Base-by-base conservation (phyloP, 2,329 filamentous ascomycete genomes). In the Trichoderma harzianum region DNA sequence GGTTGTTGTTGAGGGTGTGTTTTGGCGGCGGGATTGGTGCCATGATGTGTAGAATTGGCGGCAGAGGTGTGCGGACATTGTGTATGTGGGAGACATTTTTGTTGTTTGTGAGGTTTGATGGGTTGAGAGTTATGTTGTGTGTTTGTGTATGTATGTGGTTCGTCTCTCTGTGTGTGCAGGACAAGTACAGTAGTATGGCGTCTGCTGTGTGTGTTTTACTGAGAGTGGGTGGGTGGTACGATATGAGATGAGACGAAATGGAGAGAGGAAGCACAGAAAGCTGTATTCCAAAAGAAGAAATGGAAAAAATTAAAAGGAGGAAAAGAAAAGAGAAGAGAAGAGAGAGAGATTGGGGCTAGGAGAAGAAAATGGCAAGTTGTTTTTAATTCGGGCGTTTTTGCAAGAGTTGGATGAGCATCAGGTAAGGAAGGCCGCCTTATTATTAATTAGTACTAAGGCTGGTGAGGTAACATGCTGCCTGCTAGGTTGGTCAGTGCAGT, bases 61-160 rank as follows among this genome's bases (percentile, higher is more conserved):
- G 86, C 86, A 87, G 79, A 89, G 81, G 76, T 89, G 87, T 76
- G 87, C 86, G 18, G 87, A 88, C 84, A 89, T 88, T 74, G 87
- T 89, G 81, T 89, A 87, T 47, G 87, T 88, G 65, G 86, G 87
- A 70, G 86, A 84, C 87, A 89, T 89, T 82, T 74, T 55, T 32
- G 57, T 61, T 36, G 30, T 32, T 36, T 36, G 34, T 36, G 34
- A 16, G 34, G 12, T 36, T 36, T 36, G 34, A 36, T 36, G 34
- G 12, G 34, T 16, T 36, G 34, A 7, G 34, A 16, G 32, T 55
- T 58, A 8, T 30, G 24, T 30, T 30, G 28, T 36, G 12, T 36
- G 2, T 36, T 7, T 62, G 36, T 62, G 18, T 58, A 12, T 16
- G 26, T 58, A 12, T 24, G 30, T 32, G 26, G 14, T 26, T 36